These are phyloP conservation scores for Terfezia boudieri DNA, from an alignment of 495 filamentous ascomycete species.

Conservation along the genomic window DNA sequence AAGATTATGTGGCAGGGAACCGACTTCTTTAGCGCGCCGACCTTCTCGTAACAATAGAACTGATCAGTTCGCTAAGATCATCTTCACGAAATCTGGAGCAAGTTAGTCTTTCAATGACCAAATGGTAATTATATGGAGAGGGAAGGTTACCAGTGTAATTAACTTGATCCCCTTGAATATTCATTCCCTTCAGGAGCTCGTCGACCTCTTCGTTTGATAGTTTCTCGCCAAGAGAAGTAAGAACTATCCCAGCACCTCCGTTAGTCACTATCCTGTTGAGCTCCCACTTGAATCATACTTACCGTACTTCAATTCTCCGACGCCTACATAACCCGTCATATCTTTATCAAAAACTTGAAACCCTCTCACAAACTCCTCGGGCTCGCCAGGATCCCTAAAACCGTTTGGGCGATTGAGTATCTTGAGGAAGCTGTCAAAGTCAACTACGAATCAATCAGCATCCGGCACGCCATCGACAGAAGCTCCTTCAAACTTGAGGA, in stretches of 20 bases:
- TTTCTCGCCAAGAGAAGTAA: conserved; percentile 95
- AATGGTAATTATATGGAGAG: not conserved
- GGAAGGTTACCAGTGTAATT: conserved; percentile 65
- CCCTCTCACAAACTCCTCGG: conserved; percentile 89
- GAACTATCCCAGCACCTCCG: conserved; percentile 27
- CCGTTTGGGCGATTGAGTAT: conserved; percentile 92
- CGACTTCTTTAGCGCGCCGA: no score
- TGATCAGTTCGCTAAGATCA: conserved; percentile 70
- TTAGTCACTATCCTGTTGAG: conserved; percentile 1
- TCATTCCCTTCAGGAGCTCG: conserved; percentile 89
- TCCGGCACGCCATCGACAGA: not conserved
- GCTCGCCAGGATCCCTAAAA: conserved; percentile 92
- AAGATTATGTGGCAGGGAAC: no score
- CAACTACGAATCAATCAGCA: conserved; percentile 34
- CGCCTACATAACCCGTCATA: conserved; percentile 89
- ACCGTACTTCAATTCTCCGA: conserved; percentile 87
- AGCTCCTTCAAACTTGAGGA: not conserved
- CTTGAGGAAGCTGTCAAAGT: conserved; percentile 90
- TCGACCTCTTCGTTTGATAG: conserved; percentile 97
- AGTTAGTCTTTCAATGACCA: not conserved
- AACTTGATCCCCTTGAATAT: conserved; percentile 81
- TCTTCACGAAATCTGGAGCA: conserved; percentile 59
- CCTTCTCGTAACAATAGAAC: no score
- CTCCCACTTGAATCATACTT: conserved; percentile 10
- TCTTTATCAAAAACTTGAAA: conserved; percentile 99